These are phyloP conservation scores for Anastatica hierochuntica DNA, from an alignment of 345 rosid genomes.

Conservation along the genomic window DNA sequence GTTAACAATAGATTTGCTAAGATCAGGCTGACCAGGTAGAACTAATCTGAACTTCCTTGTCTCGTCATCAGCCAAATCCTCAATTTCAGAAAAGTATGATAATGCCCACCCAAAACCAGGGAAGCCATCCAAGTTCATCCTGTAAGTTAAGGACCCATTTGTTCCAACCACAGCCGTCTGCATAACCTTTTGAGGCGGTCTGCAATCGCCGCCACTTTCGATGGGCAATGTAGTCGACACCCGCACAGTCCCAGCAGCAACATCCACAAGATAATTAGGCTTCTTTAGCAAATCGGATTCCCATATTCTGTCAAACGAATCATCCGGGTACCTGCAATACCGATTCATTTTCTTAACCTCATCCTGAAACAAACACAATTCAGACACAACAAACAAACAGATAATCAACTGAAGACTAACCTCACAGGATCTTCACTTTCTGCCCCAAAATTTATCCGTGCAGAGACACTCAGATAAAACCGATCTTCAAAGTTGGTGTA, in stretches of 20 bases:
- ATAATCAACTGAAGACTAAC: conserved; percentile 25
- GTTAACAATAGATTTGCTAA: conserved; percentile 71
- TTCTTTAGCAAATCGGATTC: conserved; percentile 69
- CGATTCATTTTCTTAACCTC: background rate
- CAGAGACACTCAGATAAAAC: conserved; percentile 68
- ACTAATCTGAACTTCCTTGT: conserved; percentile 82
- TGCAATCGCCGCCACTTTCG: conserved; percentile 28
- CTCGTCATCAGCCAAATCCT: conserved; percentile 54
- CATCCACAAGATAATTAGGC: conserved; percentile 92
- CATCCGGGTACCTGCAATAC: conserved; percentile 68
- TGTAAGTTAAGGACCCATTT: conserved; percentile 77
- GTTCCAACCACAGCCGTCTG: conserved; percentile 99
- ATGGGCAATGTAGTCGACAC: conserved; percentile 64
- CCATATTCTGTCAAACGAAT: conserved; percentile 95
- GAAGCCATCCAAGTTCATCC: conserved; percentile 86
- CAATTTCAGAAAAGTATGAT: conserved; percentile 87
- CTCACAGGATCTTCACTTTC: conserved; percentile 71
- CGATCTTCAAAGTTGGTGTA: conserved; percentile 48
- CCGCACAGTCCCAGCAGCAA: conserved; percentile 71
- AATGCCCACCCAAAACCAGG: conserved; percentile 89
- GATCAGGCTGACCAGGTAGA: conserved; percentile 59
- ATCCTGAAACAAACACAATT: conserved; percentile 21
- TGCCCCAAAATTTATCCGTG: conserved; percentile 94
- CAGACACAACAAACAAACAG: background rate
- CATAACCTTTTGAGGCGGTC: conserved; percentile 94